Evolutionary conservation across 768 basidiomycete species (phyloP), one percentile per base, ranked within the genome.

Genomic region (Lentinula detonsa): DNA sequence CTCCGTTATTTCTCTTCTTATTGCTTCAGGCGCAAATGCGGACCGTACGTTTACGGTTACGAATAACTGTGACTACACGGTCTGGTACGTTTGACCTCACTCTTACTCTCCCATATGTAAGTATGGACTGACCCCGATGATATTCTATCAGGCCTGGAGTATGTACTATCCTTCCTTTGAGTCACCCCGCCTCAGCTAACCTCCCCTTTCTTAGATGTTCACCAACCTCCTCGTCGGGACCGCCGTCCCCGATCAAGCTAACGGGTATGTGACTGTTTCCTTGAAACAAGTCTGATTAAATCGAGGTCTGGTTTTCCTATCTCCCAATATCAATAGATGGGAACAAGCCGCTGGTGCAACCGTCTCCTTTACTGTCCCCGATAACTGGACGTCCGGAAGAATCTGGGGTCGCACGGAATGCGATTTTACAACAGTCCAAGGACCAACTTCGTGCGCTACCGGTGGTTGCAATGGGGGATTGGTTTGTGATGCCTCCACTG

Each of bases 381-480:
- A 81, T 62, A 73, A 78, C 63, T 85, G 84, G 84, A 77, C 72
- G 45, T 65, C 70, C 35, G 70, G 70, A 11, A 57, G 70, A 55
- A 66, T 81, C 57, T 80, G 78, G 79, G 87, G 73, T 50, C 80
- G 86, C 31, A 81, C 83, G 18, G 71, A 86, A 66, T 90, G 88
- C 64, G 73, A 88, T 70, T 90, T 90, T 67, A 73, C 71, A 57
- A 73, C 63, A 45, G 78, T 79, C 65, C 77, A 77, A 43, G 79
- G 80, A n/a, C 84, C 80, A 23, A 84, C 78, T 64, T 83, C 84
- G 13, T 90, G 88, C 64, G 64, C 83, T 18, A 77, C 78, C 59
- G 88, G 88, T 43, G 86, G 86, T 52, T 90, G 88, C 67, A 86
- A 85, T 61, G 88, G 88, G 15, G 88, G 88, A 40, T 73, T 90